Percentiles rank a stretch among this genome's conserved stretches.
These are phyloP conservation scores for Phytopythium chamaehyphon DNA, from an alignment of 352 stramenopile genomes.

Conservation along the genomic window DNA sequence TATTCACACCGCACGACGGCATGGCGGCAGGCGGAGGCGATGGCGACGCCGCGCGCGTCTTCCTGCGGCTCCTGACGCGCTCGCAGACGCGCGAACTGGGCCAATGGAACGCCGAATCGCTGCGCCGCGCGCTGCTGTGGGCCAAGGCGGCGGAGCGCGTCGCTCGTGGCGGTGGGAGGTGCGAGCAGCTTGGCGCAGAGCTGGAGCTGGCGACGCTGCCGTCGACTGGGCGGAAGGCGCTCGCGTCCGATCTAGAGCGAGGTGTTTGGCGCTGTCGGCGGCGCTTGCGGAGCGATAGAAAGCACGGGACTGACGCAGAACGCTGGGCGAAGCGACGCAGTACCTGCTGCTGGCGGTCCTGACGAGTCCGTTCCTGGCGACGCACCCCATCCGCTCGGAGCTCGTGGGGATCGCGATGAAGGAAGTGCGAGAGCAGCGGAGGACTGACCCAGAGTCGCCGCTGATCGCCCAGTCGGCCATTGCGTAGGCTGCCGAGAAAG, in stretches of 20 bases:
- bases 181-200: slow-evolving; percentile 14
- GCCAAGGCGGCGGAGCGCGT: slow-evolving; percentile 27
- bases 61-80: slow-evolving; percentile 43
- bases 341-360: slow-evolving; percentile 40
- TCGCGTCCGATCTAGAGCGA: slow-evolving; percentile 5
- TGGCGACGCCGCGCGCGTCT: slow-evolving; percentile 14
- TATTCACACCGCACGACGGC: neutral
- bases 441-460: slow-evolving; percentile 5
- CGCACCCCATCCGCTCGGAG: slow-evolving; percentile 40
- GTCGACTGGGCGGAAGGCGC: slow-evolving; percentile 15
- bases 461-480: slow-evolving; percentile 10
- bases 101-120: slow-evolving; percentile 49
- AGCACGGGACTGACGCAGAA: slow-evolving; percentile 8
- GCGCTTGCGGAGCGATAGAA: neutral
- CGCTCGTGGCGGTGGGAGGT: slow-evolving; percentile 6
- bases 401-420: slow-evolving; percentile 27
- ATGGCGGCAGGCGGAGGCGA: neutral
- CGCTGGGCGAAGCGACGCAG: slow-evolving; percentile 14
- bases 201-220: slow-evolving; percentile 28
- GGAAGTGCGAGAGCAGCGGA: slow-evolving; percentile 13
- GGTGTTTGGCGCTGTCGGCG: neutral
- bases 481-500: slow-evolving; percentile 8
- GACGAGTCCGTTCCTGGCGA: slow-evolving; percentile 46
- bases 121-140: slow-evolving; percentile 39
- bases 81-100: slow-evolving; percentile 45